Conservation (phyloP, 2,329 filamentous ascomycete species). For the Calonectria multiphialidica region DNA sequence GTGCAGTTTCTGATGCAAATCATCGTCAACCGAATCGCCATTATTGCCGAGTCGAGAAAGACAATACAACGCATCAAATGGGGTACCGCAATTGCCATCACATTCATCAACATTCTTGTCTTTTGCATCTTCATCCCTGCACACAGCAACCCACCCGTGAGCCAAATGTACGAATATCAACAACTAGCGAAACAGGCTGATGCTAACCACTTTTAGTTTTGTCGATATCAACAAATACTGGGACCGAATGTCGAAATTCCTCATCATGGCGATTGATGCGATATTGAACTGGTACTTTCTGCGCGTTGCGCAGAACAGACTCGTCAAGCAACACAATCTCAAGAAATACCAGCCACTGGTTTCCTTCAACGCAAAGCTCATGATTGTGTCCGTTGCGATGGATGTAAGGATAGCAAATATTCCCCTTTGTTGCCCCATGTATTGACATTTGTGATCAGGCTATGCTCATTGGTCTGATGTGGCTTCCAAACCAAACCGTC, state of each 20-base stretch:
- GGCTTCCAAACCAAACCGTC: constrained; percentile 47
- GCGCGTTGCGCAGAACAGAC: constrained; percentile 56
- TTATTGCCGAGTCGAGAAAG: constrained; percentile 58
- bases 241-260: constrained; percentile 65
- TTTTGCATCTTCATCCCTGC: constrained; percentile 67
- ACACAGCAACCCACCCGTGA: constrained; percentile 53
- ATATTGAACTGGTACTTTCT: constrained; percentile 66
- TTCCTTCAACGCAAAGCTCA: constrained; percentile 62
- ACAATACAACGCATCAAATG: constrained; percentile 59
- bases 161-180: constrained; percentile 43
- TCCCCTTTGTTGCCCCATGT: no score
- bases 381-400: constrained; percentile 62
- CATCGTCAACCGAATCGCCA: constrained; percentile 65
- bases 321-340: constrained; percentile 60
- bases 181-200: rapidly evolving
- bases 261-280: constrained; percentile 64
- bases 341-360: constrained; percentile 64
- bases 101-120: constrained; percentile 63
- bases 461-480: constrained; percentile 50
- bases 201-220: constrained; percentile 34
- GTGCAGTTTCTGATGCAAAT: constrained; percentile 67
- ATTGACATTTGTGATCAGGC: neutral
- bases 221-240: constrained; percentile 62
- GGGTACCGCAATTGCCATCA: constrained; percentile 58
- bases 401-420: constrained; percentile 49